Conservation (phyloP, 805 yeast species). For the Myxozyma vanderwaltii region DNA sequence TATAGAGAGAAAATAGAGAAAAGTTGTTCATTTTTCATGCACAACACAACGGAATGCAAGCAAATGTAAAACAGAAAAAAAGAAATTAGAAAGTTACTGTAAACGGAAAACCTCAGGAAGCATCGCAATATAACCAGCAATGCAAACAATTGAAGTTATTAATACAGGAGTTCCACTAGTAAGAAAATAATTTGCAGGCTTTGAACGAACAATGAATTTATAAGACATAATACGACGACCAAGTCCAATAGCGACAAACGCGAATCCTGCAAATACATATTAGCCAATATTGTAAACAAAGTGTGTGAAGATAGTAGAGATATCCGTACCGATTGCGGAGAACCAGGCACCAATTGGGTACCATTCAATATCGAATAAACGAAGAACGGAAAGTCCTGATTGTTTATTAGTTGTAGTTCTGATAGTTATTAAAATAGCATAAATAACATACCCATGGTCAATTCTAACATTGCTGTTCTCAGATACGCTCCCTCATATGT, state of each 20-base stretch:
- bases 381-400: constrained; percentile 28
- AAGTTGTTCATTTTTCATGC: neutral
- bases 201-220: constrained; percentile 7
- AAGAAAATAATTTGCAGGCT: constrained; percentile 25
- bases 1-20: neutral
- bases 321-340: constrained; percentile 23
- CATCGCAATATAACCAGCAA: constrained; percentile 22
- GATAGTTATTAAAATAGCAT: neutral
- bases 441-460: constrained; percentile 54
- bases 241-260: constrained; percentile 27
- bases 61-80: neutral
- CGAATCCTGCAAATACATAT: constrained; percentile 9
- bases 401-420: too few species aligned
- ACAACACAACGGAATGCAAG: neutral
- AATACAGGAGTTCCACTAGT: constrained; percentile 27
- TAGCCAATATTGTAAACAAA: neutral
- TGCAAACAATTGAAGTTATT: constrained; percentile 11
- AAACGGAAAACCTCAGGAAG: constrained; percentile 27
- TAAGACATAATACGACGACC: constrained; percentile 21
- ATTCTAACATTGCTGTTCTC: constrained; percentile 67
- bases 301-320: neutral
- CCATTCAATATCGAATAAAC: constrained; percentile 32
- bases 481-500: constrained; percentile 85
- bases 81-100: neutral
- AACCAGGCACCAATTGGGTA: constrained; percentile 34